A percentile compares a stretch with the other conserved stretches of the same genome.
Evolutionary conservation across 2,329 filamentous ascomycete genomes (phyloP).

Genomic region (Cladosporium sp.): DNA sequence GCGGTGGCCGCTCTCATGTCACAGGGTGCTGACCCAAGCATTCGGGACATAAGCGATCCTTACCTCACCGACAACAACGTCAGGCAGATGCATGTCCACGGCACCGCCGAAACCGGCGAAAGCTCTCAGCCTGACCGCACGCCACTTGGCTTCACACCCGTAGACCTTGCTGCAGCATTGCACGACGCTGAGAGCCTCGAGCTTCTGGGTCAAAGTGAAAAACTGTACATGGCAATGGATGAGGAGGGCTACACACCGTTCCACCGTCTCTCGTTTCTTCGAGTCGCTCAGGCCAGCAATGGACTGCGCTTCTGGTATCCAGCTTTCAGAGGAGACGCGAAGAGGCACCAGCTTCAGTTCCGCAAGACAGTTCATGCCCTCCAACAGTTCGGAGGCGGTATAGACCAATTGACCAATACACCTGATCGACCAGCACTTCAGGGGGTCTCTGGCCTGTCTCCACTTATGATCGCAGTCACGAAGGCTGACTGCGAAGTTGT

Average conservation of each 20-base stretch:
- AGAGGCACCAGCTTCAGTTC: too few species aligned
- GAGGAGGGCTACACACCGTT: neutral
- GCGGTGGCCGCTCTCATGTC: neutral
- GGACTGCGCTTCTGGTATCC: too few species aligned
- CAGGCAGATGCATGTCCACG: neutral
- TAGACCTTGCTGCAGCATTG: neutral
- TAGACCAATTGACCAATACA: too few species aligned
- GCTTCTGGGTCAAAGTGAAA: neutral
- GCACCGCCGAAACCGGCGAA: neutral
- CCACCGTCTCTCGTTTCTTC: too few species aligned
- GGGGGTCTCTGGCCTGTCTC: too few species aligned
- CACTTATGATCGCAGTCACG: too few species aligned
- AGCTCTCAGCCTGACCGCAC: neutral
- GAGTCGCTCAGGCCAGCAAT: too few species aligned
- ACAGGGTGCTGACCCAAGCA: neutral
- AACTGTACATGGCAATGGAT: neutral
- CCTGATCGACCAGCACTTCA: too few species aligned
- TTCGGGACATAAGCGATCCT: neutral
- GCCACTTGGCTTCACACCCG: neutral
- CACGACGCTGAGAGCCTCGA: neutral
- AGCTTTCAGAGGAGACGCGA: too few species aligned
- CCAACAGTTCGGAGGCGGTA: too few species aligned
- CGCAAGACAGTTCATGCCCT: too few species aligned
- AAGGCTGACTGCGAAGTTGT: too few species aligned
- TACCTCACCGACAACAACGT: neutral